These are phyloP conservation scores for Kodamaea kakaduensis DNA, from an alignment of 805 yeast species.

Conservation along the genomic window DNA sequence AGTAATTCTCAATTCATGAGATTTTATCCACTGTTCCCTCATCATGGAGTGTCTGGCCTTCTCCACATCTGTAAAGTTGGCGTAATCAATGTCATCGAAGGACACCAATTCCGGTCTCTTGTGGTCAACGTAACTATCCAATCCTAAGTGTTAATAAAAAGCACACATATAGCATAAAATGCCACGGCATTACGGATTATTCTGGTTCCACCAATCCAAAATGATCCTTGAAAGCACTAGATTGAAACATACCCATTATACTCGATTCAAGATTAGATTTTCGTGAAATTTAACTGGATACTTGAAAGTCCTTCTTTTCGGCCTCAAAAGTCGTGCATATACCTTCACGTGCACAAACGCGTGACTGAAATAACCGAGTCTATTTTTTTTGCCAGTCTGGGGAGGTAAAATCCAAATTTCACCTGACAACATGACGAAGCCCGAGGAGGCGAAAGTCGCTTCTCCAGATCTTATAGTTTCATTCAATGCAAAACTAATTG, in stretches of 20 bases:
- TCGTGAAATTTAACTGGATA: constrained; percentile 10
- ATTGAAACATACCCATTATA: constrained; percentile 7
- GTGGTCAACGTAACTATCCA: constrained; percentile 38
- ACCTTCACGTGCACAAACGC: background rate
- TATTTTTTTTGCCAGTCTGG: background rate
- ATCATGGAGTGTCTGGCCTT: constrained; percentile 74
- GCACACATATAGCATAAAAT: too few species aligned
- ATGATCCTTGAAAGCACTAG: too few species aligned
- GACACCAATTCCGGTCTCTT: constrained; percentile 68
- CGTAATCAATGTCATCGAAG: constrained; percentile 78
- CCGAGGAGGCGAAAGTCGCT: constrained; percentile 3
- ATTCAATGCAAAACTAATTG: constrained; percentile 63
- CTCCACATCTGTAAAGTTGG: constrained; percentile 56
- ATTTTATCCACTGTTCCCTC: constrained; percentile 76
- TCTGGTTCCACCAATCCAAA: too few species aligned
- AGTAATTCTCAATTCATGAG: constrained; percentile 60
- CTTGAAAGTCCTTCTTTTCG: constrained; percentile 1
- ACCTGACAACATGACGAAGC: constrained; percentile 1
- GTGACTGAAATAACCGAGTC: background rate
- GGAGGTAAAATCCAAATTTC: background rate
- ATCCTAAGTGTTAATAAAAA: constrained; percentile 21
- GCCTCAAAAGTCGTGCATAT: background rate
- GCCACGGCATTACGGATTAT: too few species aligned
- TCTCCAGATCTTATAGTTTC: constrained; percentile 10
- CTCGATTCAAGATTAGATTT: constrained; percentile 7